Conservation (phyloP, 768 basidiomycete species). For the Tulasnella sp. region DNA sequence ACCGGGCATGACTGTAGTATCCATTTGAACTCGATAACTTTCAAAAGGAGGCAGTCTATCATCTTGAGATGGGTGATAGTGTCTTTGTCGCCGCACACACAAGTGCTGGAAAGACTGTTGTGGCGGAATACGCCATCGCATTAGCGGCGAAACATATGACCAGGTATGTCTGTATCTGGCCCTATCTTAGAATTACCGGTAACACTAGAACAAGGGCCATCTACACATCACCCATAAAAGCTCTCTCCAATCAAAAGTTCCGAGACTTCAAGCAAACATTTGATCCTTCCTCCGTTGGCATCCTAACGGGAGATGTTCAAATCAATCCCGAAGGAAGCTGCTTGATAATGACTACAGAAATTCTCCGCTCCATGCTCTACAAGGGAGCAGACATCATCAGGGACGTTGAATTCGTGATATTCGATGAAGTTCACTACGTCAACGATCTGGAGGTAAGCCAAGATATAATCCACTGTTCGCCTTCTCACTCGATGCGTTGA, state of each 20-base stretch:
- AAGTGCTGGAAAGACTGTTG: constrained; percentile 98
- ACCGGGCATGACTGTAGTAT: constrained; percentile 42
- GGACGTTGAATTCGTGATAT: constrained; percentile 98
- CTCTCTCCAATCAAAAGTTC: constrained; percentile 97
- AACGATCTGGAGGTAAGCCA: constrained; percentile 85
- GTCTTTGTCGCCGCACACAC: constrained; percentile 99
- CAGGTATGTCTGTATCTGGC: constrained; percentile 38
- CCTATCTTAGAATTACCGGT: neutral
- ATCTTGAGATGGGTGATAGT: constrained; percentile 91
- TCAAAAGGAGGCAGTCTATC: constrained; percentile 97
- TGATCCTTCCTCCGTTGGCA: constrained; percentile 80
- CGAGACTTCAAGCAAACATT: constrained; percentile 97
- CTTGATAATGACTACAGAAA: constrained; percentile 96
- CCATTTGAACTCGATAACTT: constrained; percentile 99
- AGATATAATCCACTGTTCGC: neutral
- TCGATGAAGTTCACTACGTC: constrained; percentile 99
- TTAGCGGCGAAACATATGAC: constrained; percentile 98
- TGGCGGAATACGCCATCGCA: constrained; percentile 97
- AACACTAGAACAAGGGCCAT: constrained; percentile 55
- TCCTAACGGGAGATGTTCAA: constrained; percentile 91
- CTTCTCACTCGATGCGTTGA: neutral
- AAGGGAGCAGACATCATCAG: constrained; percentile 97
- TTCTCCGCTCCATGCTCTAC: constrained; percentile 94
- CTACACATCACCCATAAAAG: constrained; percentile 98
- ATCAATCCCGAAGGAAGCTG: constrained; percentile 98